Evolutionary conservation across 495 filamentous ascomycete genomes (phyloP), one percentile per base, ranked within the genome.

Genomic region (Penicillium turbatum): DNA sequence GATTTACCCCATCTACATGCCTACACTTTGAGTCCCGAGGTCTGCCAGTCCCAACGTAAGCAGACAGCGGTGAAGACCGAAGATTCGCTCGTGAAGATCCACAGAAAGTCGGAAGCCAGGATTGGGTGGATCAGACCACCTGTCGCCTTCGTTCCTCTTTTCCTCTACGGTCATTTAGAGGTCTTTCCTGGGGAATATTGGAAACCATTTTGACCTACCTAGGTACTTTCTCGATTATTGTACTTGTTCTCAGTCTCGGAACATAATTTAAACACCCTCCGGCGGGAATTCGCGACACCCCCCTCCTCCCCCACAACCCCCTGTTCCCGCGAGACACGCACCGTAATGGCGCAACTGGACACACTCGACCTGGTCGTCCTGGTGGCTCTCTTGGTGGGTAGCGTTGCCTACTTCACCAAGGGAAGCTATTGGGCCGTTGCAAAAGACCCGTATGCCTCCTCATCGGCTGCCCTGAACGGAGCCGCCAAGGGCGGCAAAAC

Each of bases 391-490:
- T 78, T 97, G 27, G 69, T 95, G 46, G 93, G 90, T 53, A 96
- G 89, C 50, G 70, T 90, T 44, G 93, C 92, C 66, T 98, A 97
- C 75, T 92, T 98, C 75, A 97, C 95, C 54, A 97, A 98, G 68
- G 93, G 93, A 55, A 89, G 84, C 53, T 84, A 89, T 67, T 98
- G 93, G 93, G 91, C 81, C 10, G 65, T 73, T 29, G 60, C 83
- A 38, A 95, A 95, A 67, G 90, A 96, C 67, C 88, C 93, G 35
- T 95, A 95, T 69, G 87, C 90, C 26, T 77, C 78, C 55, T 80
- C 87, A 19, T 82, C 87, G 56, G 75, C 84, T 12, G 72, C 72
- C 48, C 73, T 81, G 55, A 91, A 90, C 69, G 86, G 84, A 57
- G 79, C 69, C 54, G 77, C 76, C 48, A 95, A 89, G 72, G 80